Evolutionary conservation across 345 rosid genomes (phyloP).

Genomic region (Adansonia digitata): DNA sequence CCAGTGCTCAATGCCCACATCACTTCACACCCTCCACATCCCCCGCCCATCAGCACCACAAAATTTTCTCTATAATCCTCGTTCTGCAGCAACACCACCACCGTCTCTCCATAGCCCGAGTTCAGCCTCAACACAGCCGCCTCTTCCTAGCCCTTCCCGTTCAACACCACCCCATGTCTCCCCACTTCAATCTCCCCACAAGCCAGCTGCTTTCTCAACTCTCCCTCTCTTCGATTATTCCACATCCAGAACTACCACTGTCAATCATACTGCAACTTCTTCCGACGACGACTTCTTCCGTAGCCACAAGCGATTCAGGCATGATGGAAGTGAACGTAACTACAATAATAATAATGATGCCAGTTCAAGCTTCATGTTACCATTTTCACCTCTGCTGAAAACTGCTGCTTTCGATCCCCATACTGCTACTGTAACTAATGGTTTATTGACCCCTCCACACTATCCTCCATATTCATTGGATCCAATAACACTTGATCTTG

Average conservation of each 20-base stretch:
- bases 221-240: conserved; percentile 40
- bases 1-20: neutral
- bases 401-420: conserved; percentile 24
- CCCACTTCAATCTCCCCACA: conserved; percentile 33
- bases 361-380: conserved; percentile 20
- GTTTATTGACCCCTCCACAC: conserved; percentile 13
- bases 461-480: conserved; percentile 25
- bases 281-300: conserved; percentile 25
- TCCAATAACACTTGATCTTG: conserved; percentile 7
- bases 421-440: neutral
- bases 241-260: neutral
- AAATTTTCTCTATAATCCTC: neutral
- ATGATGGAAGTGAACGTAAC: no score
- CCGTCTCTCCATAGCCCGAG: neutral
- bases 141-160: conserved; percentile 22
- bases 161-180: conserved; percentile 12
- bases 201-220: conserved; percentile 22
- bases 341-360: neutral
- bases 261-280: neutral
- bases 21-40: neutral
- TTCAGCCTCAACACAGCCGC: conserved; percentile 14
- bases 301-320: conserved; percentile 32
- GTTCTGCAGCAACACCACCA: neutral
- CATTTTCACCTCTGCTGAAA: conserved; percentile 27
- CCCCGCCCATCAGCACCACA: neutral